Evolutionary conservation across 164 flowering plant species (phyloP).

Genomic region (Vitis labrusca): DNA sequence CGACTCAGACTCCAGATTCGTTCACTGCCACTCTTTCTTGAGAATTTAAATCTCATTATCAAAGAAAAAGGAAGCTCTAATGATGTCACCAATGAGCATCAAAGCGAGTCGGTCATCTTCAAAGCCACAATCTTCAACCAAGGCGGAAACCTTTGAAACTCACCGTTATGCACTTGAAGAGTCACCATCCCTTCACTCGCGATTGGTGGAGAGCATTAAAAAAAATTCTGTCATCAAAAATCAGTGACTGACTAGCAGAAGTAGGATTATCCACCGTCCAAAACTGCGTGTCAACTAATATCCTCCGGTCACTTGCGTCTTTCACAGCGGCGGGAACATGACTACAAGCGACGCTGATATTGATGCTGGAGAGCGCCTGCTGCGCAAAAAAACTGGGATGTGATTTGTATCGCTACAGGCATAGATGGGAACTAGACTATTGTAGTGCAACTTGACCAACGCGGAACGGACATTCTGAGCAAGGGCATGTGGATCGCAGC

Average conservation of each 20-base stretch:
- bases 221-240: constrained; percentile 93
- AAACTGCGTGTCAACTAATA: constrained; percentile 83
- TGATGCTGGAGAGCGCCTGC: constrained; percentile 81
- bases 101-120: too few species aligned
- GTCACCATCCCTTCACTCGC: too few species aligned
- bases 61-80: too few species aligned
- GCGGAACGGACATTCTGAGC: constrained; percentile 86
- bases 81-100: too few species aligned
- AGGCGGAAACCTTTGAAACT: too few species aligned
- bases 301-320: constrained; percentile 95
- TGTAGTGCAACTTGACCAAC: constrained; percentile 57
- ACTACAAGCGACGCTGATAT: constrained; percentile 57
- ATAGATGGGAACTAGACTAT: constrained; percentile 74
- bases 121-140: too few species aligned
- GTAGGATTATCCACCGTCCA: constrained; percentile 99
- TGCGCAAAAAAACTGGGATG: constrained; percentile 54
- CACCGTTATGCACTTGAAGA: too few species aligned
- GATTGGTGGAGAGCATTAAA: constrained; percentile 75
- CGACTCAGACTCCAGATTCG: too few species aligned
- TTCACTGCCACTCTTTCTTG: too few species aligned
- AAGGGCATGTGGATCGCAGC: constrained; percentile 67
- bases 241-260: constrained; percentile 81
- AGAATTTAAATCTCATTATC: too few species aligned
- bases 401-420: constrained; percentile 82
- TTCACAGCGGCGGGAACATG: constrained; percentile 95